Evolutionary conservation across 2,329 filamentous ascomycete genomes (phyloP).

Genomic region (Blastomyces percursus): DNA sequence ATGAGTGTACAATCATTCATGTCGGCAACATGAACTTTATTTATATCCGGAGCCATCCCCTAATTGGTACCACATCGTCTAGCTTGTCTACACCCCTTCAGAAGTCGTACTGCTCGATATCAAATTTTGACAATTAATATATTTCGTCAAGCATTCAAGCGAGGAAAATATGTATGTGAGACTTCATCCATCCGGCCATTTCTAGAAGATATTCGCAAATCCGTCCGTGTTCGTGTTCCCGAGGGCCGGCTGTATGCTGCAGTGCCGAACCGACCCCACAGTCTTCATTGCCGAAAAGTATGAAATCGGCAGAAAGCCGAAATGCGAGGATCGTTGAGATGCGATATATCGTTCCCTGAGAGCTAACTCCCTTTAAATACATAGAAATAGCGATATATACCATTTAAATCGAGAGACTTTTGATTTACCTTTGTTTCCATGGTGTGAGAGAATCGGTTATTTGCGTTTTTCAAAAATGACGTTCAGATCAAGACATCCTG

Average conservation of each 20-base stretch:
- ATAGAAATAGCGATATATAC: neutral
- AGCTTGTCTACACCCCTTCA: neutral
- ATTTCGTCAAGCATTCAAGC: neutral
- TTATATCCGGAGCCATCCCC: too few relatives aligned
- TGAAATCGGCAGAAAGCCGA: neutral
- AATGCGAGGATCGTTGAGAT: neutral
- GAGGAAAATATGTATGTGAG: neutral
- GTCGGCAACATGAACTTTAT: neutral
- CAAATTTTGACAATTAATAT: neutral
- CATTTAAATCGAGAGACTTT: neutral
- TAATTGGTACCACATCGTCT: neutral
- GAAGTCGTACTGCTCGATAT: neutral
- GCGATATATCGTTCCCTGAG: neutral
- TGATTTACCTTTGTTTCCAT: neutral
- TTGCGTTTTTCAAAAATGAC: neutral
- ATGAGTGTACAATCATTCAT: neutral
- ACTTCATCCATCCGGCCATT: neutral
- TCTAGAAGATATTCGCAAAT: neutral
- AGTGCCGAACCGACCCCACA: neutral
- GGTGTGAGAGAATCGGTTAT: neutral
- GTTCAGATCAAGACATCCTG: slow-evolving; percentile 6
- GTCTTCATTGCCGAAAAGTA: neutral
- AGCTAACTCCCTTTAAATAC: neutral
- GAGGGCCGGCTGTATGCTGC: neutral
- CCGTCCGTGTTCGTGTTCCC: neutral